A percentile compares a stretch with the other conserved stretches of the same genome.
phyloP scores from a whole-genome alignment of 345 rosid genomes.

The Laguncularia racemosa region DNA sequence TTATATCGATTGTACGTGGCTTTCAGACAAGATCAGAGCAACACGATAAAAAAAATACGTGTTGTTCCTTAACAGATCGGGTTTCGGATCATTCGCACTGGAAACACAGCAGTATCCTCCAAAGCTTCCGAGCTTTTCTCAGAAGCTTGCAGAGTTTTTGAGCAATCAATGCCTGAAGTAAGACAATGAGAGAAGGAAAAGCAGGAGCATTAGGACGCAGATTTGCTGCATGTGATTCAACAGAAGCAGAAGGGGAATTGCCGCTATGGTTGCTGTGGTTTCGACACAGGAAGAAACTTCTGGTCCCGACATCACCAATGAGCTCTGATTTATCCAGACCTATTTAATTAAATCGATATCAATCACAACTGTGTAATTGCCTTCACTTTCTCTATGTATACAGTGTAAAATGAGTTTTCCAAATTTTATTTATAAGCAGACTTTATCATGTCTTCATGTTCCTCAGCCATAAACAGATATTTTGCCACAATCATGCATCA shows the following conservation, averaged over 20 bases:
- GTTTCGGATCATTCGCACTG: conserved; percentile 16
- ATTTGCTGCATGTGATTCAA: conserved; percentile 11
- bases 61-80: neutral
- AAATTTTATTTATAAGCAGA: too few species aligned
- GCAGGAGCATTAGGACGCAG: conserved; percentile 16
- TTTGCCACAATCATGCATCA: too few species aligned
- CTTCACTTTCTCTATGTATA: too few species aligned
- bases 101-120: conserved; percentile 62
- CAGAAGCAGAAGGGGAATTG: conserved; percentile 16
- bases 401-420: too few species aligned
- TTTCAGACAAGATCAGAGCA: neutral
- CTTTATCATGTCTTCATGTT: too few species aligned
- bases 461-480: too few species aligned
- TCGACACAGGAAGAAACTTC: conserved; percentile 73
- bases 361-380: neutral
- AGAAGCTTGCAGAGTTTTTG: conserved; percentile 38
- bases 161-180: conserved; percentile 36
- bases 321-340: conserved; percentile 59
- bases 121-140: conserved; percentile 51
- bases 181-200: conserved; percentile 20
- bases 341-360: conserved; percentile 5
- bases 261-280: conserved; percentile 18
- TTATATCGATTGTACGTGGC: too few species aligned
- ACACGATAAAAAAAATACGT: neutral
- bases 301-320: conserved; percentile 62